Conservation (phyloP, 2,329 filamentous ascomycete species). For the Neofusicoccum kwambonambiense region DNA sequence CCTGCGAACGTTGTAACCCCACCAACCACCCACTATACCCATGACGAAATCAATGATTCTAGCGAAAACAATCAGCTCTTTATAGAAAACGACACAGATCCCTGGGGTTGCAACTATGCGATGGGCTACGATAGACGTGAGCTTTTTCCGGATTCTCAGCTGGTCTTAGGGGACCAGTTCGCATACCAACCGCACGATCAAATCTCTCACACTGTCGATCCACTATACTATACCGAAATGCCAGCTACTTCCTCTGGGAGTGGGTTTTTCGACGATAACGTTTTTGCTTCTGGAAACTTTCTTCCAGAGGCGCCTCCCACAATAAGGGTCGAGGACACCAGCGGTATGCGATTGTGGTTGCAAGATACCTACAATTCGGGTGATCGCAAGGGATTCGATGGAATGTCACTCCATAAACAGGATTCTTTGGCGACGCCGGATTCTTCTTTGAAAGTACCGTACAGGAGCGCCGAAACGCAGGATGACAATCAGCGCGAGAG, state of each 20-base stretch:
- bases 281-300: not conserved
- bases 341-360: not conserved
- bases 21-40: too few species aligned
- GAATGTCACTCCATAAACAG: too few species aligned
- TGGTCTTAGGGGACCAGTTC: not conserved
- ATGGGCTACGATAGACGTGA: not conserved
- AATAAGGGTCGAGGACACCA: not conserved
- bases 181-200: not conserved
- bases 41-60: too few species aligned
- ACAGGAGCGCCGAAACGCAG: not conserved
- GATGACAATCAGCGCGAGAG: not conserved
- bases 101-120: too few species aligned
- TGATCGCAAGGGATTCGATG: not conserved
- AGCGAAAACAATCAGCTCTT: too few species aligned
- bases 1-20: too few species aligned
- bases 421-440: not conserved
- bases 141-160: too few species aligned
- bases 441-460: not conserved
- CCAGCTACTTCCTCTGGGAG: not conserved
- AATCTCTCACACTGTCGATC: not conserved
- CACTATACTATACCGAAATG: not conserved
- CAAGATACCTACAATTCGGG: not conserved
- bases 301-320: not conserved
- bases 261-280: not conserved
- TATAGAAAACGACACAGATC: too few species aligned